Evolutionary conservation across 768 basidiomycete species (phyloP).

Genomic region (Collybia sp.): DNA sequence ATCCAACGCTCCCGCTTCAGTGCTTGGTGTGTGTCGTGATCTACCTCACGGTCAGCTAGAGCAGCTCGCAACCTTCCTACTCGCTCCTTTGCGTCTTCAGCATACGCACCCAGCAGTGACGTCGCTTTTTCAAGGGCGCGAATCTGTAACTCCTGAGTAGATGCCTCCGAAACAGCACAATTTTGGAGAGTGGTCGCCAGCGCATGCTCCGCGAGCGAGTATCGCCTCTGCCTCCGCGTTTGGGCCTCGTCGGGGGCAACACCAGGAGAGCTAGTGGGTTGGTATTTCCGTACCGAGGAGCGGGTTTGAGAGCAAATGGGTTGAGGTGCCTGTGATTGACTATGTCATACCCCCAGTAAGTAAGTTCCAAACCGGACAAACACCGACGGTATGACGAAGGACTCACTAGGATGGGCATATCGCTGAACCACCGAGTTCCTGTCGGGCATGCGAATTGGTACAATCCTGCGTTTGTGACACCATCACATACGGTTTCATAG

Average conservation of each 20-base stretch:
- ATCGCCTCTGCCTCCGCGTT: constrained; percentile 29
- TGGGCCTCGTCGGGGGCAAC: too few relatives aligned
- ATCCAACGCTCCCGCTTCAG: constrained; percentile 46
- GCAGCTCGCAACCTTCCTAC: constrained; percentile 32
- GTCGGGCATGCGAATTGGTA: too few relatives aligned
- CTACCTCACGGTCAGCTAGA: constrained; percentile 31
- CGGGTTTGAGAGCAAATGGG: too few relatives aligned
- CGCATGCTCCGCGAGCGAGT: constrained; percentile 38
- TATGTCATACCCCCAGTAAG: too few relatives aligned
- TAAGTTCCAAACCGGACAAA: too few relatives aligned
- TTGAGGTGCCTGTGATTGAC: too few relatives aligned
- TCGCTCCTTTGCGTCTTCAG: constrained; percentile 37
- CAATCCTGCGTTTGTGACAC: too few relatives aligned
- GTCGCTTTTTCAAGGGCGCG: constrained; percentile 39
- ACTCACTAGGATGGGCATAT: neutral
- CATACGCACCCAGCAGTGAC: constrained; percentile 35
- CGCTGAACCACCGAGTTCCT: too few relatives aligned
- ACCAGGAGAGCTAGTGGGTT: too few relatives aligned
- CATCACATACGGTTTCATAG: too few relatives aligned
- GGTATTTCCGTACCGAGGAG: too few relatives aligned
- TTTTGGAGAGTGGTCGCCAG: constrained; percentile 29
- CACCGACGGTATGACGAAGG: too few relatives aligned
- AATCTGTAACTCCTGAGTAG: constrained; percentile 42
- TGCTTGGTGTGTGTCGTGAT: constrained; percentile 29
- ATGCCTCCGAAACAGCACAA: constrained; percentile 24